phyloP scores from a whole-genome alignment of 2,329 filamentous ascomycete genomes.

The Claviceps pusilla region DNA sequence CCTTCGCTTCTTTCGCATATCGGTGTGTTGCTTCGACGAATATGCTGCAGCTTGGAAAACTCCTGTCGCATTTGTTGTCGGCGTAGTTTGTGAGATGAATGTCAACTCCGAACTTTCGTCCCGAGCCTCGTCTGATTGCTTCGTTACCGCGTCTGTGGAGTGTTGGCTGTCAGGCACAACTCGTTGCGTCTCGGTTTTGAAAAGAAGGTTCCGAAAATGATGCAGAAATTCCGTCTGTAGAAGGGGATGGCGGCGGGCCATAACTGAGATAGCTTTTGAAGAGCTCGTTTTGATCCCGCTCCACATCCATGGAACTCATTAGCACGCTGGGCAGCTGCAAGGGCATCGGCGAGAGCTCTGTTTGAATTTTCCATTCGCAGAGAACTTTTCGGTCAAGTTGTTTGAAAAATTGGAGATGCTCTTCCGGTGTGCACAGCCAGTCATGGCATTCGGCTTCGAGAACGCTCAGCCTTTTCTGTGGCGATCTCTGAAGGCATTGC shows the following conservation, averaged over 20 bases:
- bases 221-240: conserved; percentile 1
- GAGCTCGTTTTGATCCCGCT: background rate
- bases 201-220: background rate
- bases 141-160: background rate
- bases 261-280: background rate
- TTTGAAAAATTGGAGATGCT: conserved; percentile 18
- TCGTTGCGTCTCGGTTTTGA: background rate
- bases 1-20: background rate
- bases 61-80: background rate
- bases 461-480: conserved; percentile 15
- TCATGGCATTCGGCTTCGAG: conserved; percentile 16
- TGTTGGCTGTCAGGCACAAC: background rate
- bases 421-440: conserved; percentile 20
- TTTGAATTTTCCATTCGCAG: conserved; percentile 12
- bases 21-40: background rate
- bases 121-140: background rate
- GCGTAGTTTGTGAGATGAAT: background rate
- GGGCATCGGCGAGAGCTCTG: conserved; percentile 20
- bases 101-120: background rate
- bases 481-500: conserved; percentile 16
- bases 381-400: conserved; percentile 16
- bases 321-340: conserved; percentile 16
- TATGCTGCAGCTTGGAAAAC: background rate
- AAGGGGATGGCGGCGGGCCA: conserved; percentile 1
- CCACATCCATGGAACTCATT: background rate